phyloP scores from a whole-genome alignment of 495 filamentous ascomycete genomes.

The Penicillium maclennaniae region DNA sequence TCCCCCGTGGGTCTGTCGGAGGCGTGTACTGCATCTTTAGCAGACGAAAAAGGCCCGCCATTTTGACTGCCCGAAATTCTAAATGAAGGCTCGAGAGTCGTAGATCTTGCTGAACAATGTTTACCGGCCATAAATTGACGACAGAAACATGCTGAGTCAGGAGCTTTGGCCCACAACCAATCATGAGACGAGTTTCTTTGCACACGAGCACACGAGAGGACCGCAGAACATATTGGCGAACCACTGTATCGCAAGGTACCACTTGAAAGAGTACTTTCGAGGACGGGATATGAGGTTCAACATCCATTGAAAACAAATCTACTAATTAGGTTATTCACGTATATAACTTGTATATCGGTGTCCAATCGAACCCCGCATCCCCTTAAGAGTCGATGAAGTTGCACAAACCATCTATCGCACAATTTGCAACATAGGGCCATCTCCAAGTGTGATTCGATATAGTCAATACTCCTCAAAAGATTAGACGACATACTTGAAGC shows the following conservation, averaged over 20 bases:
- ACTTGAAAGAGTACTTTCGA: neutral
- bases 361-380: neutral
- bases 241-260: too few relatives aligned
- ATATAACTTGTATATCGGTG: neutral
- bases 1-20: conserved; percentile 31
- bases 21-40: conserved; percentile 36
- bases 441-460: neutral
- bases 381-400: neutral
- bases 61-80: conserved; percentile 13
- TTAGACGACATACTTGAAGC: neutral
- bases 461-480: neutral
- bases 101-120: neutral
- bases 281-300: neutral
- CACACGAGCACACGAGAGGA: neutral
- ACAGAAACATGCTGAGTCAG: neutral
- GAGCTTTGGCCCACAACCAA: neutral
- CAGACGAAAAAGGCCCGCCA: conserved; percentile 38
- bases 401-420: neutral
- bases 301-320: neutral
- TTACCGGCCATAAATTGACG: neutral
- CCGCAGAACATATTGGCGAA: neutral
- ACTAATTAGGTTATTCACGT: neutral
- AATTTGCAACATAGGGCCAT: neutral
- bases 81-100: neutral
- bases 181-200: neutral